phyloP scores from a whole-genome alignment of 805 yeast species.

The Hanseniaspora valbyensis region DNA sequence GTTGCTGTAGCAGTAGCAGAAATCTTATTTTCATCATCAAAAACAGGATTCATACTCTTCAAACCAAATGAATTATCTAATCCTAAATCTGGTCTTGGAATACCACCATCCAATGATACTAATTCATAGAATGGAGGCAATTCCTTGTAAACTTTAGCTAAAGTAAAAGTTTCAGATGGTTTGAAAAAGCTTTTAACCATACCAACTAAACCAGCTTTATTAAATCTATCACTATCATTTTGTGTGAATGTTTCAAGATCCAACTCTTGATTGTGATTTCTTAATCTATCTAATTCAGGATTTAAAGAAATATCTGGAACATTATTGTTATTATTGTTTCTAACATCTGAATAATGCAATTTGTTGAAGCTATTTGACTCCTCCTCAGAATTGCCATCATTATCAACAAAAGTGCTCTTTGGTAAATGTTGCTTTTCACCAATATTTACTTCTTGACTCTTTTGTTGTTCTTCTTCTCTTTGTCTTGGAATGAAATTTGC shows the following conservation, averaged over 20 bases:
- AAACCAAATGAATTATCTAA: conserved; percentile 7
- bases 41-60: neutral
- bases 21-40: neutral
- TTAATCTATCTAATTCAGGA: conserved; percentile 6
- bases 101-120: conserved; percentile 27
- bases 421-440: neutral
- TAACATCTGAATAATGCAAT: conserved; percentile 11
- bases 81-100: conserved; percentile 22
- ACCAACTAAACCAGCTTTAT: conserved; percentile 16
- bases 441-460: neutral
- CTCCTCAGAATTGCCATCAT: neutral
- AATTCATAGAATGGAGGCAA: conserved; percentile 30
- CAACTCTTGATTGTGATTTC: conserved; percentile 1
- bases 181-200: conserved; percentile 33
- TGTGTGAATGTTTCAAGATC: conserved; percentile 10
- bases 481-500: conserved; percentile 25
- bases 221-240: neutral
- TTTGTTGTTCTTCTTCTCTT: conserved; percentile 3
- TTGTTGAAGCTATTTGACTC: neutral
- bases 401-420: conserved; percentile 13
- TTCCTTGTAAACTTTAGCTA: conserved; percentile 34
- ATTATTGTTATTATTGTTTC: neutral
- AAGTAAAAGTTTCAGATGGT: conserved; percentile 38
- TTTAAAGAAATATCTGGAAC: conserved; percentile 12
- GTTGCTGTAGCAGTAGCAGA: neutral